A percentile compares a stretch with the other conserved stretches of the same genome.
These are phyloP conservation scores for Stramenopiles sp. DNA, from an alignment of 352 stramenopile species.

Conservation along the genomic window DNA sequence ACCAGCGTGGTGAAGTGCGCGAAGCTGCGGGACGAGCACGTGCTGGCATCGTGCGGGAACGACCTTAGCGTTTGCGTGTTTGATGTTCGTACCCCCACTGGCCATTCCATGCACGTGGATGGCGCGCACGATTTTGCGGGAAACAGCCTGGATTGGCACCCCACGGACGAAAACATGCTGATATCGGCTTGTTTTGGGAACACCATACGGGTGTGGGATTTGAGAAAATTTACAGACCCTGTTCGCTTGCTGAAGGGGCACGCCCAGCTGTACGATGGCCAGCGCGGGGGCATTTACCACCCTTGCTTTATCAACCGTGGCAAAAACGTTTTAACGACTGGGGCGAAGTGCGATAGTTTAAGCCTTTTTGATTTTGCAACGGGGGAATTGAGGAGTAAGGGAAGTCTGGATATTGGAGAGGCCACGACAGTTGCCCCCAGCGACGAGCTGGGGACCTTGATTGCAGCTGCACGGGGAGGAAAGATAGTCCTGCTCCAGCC, in stretches of 20 bases:
- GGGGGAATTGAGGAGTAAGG: not conserved
- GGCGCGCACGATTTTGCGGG: not conserved
- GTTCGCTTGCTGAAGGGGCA: not conserved
- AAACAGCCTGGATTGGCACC: constrained; percentile 8
- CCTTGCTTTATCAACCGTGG: constrained; percentile 4
- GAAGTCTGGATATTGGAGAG: constrained; percentile 1
- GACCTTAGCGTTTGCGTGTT: not conserved
- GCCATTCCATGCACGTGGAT: not conserved
- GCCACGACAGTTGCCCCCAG: not conserved
- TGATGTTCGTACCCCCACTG: not conserved
- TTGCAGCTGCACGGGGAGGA: not conserved
- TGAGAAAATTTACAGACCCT: not conserved
- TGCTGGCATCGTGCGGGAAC: not conserved
- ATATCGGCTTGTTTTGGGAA: constrained; percentile 9
- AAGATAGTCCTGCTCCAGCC: not conserved
- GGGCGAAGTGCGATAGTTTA: not conserved
- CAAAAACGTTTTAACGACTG: not conserved
- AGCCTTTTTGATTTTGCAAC: constrained; percentile 9
- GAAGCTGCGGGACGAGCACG: not conserved
- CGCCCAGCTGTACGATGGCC: not conserved
- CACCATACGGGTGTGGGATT: not conserved
- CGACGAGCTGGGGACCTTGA: not conserved
- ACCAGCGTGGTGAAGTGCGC: constrained; percentile 1
- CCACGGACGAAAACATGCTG: not conserved
- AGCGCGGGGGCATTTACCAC: not conserved